Base-by-base conservation (phyloP, 768 basidiomycete species). In the Rhizopogon sp. region DNA sequence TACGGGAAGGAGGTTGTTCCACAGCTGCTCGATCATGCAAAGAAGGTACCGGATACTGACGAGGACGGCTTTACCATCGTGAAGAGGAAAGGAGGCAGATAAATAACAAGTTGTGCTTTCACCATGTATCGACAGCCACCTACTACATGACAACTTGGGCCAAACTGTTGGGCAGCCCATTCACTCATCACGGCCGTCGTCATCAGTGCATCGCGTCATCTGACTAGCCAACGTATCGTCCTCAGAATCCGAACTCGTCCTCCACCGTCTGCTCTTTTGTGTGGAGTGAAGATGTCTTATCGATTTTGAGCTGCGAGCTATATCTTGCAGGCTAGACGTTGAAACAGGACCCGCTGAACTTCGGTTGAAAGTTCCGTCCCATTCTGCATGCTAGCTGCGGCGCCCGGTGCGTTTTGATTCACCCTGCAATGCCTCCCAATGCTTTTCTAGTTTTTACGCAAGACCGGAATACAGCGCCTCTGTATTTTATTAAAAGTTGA, bases 211-310 rank as follows among this genome's bases (percentile, higher is more conserved):
- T 93, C 41, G 85, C 84, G 6, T 93, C 92, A 98, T 96, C 76
- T 99, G 97, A 7, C 97, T 96, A 5, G 94, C 97, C 50, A 98
- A 74, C 25, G 88, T 82, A 69, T 98, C 97, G 70, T 98, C 96
- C 33, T 98, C 97, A 0, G 97, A 97, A 47, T 98, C 97, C 0
- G 94, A 97, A 59, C 56, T 97, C 95, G 64, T 98, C 94, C 37
- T 96, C 95, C 20, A 73, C 74, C 25, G 72, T 79, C 54, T 79
- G 74, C 40, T 87, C 87, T 5, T 85, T 84, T 0, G 74, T 73
- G 10, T 67, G 74, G 13, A 87, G 72, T 1, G 75, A 75, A 10
- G 85, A 78, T 3, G 80, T 73, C 40, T 92, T 87, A 51, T 94
- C 90, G 33, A 97, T 87, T 66, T 88, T 87, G 58, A 97, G 83